Conservation (phyloP, 1,284 basidiomycete species). For the Naganishia liquefaciens region DNA sequence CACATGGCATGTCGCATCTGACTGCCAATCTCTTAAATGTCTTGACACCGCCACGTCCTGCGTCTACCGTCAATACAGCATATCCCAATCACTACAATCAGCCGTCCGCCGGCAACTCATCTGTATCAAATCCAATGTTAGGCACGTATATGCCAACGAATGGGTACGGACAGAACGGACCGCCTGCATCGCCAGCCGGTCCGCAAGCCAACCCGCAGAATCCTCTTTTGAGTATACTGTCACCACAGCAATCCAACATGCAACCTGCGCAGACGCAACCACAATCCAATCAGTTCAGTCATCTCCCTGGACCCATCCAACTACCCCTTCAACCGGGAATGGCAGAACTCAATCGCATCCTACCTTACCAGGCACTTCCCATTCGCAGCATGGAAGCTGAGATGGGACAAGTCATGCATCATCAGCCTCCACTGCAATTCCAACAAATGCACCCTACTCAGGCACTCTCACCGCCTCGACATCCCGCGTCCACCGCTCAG, state of each 20-base stretch:
- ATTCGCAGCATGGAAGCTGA: conserved; percentile 4
- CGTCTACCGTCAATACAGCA: neutral
- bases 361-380: conserved; percentile 17
- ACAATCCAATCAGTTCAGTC: neutral
- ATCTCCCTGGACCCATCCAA: conserved; percentile 12
- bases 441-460: conserved; percentile 25
- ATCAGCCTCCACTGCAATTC: conserved; percentile 13
- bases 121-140: too few relatives aligned
- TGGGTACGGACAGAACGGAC: neutral
- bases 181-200: neutral
- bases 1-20: conserved; percentile 6
- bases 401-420: conserved; percentile 11
- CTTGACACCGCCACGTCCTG: conserved; percentile 5
- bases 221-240: conserved; percentile 2
- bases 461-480: conserved; percentile 15
- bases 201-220: neutral
- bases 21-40: conserved; percentile 12
- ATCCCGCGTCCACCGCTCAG: conserved; percentile 20
- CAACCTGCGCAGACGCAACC: neutral
- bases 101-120: neutral
- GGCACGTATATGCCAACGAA: too few relatives aligned
- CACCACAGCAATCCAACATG: conserved; percentile 5
- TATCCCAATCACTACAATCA: neutral
- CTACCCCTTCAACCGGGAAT: conserved; percentile 19
- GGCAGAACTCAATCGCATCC: conserved; percentile 22